Evolutionary conservation across 2,329 filamentous ascomycete genomes (phyloP).

Genomic region (Aspergillus pseudoviridinutans): DNA sequence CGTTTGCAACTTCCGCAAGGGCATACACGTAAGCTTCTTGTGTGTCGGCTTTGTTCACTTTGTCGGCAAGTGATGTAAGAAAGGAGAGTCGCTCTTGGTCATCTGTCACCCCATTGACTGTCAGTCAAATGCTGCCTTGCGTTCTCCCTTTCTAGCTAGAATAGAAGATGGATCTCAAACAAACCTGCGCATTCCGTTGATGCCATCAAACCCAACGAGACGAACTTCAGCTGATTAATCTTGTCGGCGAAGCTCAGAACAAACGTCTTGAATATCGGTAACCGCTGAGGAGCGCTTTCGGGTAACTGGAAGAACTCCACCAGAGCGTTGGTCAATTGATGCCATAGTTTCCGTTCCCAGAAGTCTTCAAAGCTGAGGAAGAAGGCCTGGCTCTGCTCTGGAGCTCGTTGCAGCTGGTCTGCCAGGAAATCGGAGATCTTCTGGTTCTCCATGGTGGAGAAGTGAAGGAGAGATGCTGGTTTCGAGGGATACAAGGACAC

Average conservation of each 20-base stretch:
- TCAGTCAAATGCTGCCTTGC: slow-evolving; percentile 4
- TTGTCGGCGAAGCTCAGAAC: slow-evolving; percentile 95
- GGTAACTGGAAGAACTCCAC: slow-evolving; percentile 82
- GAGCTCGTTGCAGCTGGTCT: slow-evolving; percentile 82
- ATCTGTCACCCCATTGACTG: slow-evolving; percentile 51
- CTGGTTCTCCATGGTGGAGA: slow-evolving; percentile 69
- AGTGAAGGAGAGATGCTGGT: not conserved
- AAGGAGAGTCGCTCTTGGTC: slow-evolving; percentile 82
- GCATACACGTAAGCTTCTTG: slow-evolving; percentile 97
- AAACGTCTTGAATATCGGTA: slow-evolving; percentile 90
- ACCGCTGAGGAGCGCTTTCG: slow-evolving; percentile 75
- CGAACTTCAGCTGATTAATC: slow-evolving; percentile 98
- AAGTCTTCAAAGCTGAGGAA: slow-evolving; percentile 92
- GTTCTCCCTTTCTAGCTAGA: not conserved
- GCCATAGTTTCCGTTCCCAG: slow-evolving; percentile 99
- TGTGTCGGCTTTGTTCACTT: slow-evolving; percentile 86
- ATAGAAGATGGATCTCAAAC: not conserved
- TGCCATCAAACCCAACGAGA: slow-evolving; percentile 81
- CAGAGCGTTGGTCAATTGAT: slow-evolving; percentile 89
- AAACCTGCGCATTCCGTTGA: slow-evolving; percentile 66
- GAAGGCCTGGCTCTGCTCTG: slow-evolving; percentile 80
- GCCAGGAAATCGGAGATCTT: slow-evolving; percentile 88
- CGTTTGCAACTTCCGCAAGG: slow-evolving; percentile 80
- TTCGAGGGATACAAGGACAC: slow-evolving; percentile 1
- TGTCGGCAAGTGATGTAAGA: slow-evolving; percentile 74